These are phyloP conservation scores for Chiua virens DNA, from an alignment of 768 basidiomycete species.

Conservation along the genomic window DNA sequence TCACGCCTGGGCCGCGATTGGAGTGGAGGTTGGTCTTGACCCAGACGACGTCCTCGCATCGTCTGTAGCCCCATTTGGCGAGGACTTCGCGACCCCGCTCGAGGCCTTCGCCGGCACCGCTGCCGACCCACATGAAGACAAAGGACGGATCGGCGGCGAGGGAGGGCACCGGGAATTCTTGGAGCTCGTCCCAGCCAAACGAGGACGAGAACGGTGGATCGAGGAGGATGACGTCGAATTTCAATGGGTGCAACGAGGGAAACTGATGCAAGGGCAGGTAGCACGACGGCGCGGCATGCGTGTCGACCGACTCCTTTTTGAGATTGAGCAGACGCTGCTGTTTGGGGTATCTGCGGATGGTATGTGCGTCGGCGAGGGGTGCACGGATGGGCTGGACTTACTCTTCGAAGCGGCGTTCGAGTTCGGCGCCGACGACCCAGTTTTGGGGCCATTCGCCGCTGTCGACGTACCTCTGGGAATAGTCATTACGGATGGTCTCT, in stretches of 20 bases:
- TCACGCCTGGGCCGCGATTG: constrained; percentile 74
- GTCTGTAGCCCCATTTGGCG: constrained; percentile 89
- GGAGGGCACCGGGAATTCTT: constrained; percentile 75
- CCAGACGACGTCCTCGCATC: constrained; percentile 98
- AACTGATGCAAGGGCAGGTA: constrained; percentile 67
- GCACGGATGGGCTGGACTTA: constrained; percentile 41
- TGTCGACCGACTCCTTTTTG: constrained; percentile 76
- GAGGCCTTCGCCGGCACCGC: constrained; percentile 84
- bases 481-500: constrained; percentile 96
- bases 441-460: constrained; percentile 94
- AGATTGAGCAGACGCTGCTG: constrained; percentile 80
- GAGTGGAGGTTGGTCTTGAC: constrained; percentile 83
- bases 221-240: constrained; percentile 90
- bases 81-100: constrained; percentile 90
- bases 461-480: constrained; percentile 87
- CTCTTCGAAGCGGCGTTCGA: constrained; percentile 92
- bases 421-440: constrained; percentile 87
- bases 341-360: constrained; percentile 78
- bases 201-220: constrained; percentile 88
- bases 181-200: constrained; percentile 83
- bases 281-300: constrained; percentile 67
- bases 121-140: constrained; percentile 94
- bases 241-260: constrained; percentile 54
- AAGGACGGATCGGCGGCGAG: constrained; percentile 92
- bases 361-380: neutral